These are phyloP conservation scores for Coelastrella sp. DNA, from an alignment of 139 green algal species.

Conservation along the genomic window DNA sequence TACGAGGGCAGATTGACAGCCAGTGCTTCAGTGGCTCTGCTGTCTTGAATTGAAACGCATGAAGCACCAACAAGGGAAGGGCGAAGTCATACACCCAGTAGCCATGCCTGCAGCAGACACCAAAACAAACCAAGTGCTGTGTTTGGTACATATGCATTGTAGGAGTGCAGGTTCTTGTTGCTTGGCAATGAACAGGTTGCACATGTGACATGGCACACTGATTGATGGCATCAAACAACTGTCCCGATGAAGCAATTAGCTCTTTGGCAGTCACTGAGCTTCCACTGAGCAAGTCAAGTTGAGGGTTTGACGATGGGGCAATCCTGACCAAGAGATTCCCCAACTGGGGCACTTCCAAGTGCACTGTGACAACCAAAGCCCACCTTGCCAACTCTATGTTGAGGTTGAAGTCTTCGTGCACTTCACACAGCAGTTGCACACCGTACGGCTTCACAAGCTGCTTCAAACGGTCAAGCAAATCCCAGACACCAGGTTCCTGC, in stretches of 20 bases:
- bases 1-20: constrained; percentile 62
- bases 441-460: constrained; percentile 48
- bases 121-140: neutral
- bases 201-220: too few species aligned
- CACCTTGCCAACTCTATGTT: constrained; percentile 63
- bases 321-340: neutral
- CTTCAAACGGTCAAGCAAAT: constrained; percentile 55
- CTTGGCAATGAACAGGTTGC: too few species aligned
- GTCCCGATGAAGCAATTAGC: too few species aligned
- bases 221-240: too few species aligned
- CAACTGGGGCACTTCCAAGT: neutral
- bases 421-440: constrained; percentile 69
- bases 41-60: constrained; percentile 45
- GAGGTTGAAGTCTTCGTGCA: constrained; percentile 67
- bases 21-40: constrained; percentile 49
- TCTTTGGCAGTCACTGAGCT: too few species aligned
- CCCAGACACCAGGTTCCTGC: constrained; percentile 64
- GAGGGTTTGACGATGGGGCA: too few species aligned
- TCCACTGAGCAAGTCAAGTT: too few species aligned
- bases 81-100: constrained; percentile 72
- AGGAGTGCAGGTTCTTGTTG: too few species aligned
- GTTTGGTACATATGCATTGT: neutral
- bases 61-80: constrained; percentile 45
- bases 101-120: constrained; percentile 32
- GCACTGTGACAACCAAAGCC: neutral